A percentile compares a stretch with the other conserved stretches of the same genome.
These are phyloP conservation scores for Vitis labrusca DNA, from an alignment of 164 flowering plant genomes.

Conservation along the genomic window DNA sequence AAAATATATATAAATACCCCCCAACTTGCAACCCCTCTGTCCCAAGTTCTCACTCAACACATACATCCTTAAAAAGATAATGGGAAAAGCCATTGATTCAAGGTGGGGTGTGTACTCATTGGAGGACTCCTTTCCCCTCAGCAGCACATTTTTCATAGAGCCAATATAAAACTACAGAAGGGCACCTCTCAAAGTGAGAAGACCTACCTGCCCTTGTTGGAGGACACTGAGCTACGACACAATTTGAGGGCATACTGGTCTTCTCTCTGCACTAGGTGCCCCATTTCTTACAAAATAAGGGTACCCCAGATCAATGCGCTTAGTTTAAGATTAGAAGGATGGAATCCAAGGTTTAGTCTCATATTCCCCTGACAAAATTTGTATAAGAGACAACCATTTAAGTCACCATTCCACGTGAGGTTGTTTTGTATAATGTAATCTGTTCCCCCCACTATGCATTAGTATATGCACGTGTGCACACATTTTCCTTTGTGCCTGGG, in stretches of 20 bases:
- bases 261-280: not conserved
- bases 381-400: slow-evolving; percentile 45
- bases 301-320: not conserved
- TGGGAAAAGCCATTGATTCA: not conserved
- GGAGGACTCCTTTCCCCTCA: slow-evolving; percentile 2
- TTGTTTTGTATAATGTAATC: slow-evolving; percentile 23
- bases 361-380: slow-evolving; percentile 46
- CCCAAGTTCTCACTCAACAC: not conserved
- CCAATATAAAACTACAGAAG: not conserved
- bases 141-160: slow-evolving; percentile 15
- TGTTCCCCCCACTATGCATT: slow-evolving; percentile 14
- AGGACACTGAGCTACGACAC: not conserved
- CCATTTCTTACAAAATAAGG: not conserved
- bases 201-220: not conserved
- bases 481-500: slow-evolving; percentile 28
- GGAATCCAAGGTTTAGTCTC: slow-evolving; percentile 54
- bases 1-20: no score
- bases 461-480: slow-evolving; percentile 51
- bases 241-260: not conserved
- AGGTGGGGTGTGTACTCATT: slow-evolving; percentile 17
- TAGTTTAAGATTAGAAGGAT: slow-evolving; percentile 31
- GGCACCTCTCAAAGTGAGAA: not conserved
- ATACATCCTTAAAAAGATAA: no score
- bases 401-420: slow-evolving; percentile 49
- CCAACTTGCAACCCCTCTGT: not conserved